These are phyloP conservation scores for Ganoderma sinense DNA, from an alignment of 1,284 basidiomycete genomes.

Conservation along the genomic window DNA sequence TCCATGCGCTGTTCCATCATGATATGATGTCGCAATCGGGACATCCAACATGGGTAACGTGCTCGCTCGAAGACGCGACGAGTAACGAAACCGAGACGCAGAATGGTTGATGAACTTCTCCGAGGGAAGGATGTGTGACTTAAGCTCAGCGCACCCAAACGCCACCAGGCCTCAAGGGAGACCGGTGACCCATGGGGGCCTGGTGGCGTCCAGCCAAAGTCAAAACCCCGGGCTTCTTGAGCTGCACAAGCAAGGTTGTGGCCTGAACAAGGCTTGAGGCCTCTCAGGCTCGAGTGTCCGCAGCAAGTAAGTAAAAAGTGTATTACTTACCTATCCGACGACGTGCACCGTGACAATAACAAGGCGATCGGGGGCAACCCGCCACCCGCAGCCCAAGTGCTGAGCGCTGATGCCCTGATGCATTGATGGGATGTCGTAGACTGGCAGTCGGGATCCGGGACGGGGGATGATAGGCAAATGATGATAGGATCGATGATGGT, in stretches of 20 bases:
- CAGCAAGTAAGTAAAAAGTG: no score
- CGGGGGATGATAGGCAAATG: no score
- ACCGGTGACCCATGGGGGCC: not conserved
- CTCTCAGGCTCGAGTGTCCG: no score
- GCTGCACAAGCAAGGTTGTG: not conserved
- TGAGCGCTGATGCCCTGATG: not conserved
- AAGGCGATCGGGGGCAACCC: not conserved
- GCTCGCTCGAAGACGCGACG: not conserved
- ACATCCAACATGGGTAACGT: not conserved
- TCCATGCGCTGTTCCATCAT: not conserved
- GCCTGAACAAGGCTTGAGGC: no score
- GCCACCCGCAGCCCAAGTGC: not conserved
- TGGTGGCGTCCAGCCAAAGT: not conserved
- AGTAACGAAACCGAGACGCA: not conserved
- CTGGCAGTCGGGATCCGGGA: not conserved
- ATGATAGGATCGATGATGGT: not conserved
- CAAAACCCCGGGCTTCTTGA: not conserved
- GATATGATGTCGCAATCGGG: not conserved
- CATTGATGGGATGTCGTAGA: not conserved
- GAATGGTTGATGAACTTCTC: not conserved
- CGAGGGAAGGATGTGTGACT: not conserved
- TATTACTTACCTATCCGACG: not conserved
- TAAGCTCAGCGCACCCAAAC: not conserved
- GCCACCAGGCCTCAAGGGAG: not conserved
- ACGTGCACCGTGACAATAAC: not conserved